A percentile compares a stretch with the other conserved stretches of the same genome.
phyloP scores from a whole-genome alignment of 2,329 filamentous ascomycete species.

The Trichoderma koningiopsis region DNA sequence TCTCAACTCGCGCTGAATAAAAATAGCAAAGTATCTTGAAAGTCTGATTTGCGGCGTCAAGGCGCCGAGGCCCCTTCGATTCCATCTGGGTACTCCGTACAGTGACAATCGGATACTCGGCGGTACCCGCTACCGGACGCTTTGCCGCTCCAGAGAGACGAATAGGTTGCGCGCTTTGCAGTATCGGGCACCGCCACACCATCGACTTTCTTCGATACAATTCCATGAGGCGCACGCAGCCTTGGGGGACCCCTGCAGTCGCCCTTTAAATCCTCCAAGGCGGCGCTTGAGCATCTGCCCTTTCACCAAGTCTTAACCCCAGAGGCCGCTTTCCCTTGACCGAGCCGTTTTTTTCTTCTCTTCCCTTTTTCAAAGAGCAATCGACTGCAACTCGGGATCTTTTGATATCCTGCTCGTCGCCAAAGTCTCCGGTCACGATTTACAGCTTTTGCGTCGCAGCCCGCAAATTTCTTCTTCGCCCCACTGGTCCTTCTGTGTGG shows the following conservation, averaged over 20 bases:
- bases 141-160: neutral
- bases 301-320: conserved; percentile 5
- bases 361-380: conserved; percentile 1
- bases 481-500: conserved; percentile 17
- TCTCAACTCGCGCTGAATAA: neutral
- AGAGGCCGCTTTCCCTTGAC: conserved; percentile 22
- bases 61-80: neutral
- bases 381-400: neutral
- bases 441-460: neutral
- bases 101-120: conserved; percentile 18
- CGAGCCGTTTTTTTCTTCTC: neutral
- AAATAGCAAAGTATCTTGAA: neutral
- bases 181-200: conserved; percentile 42
- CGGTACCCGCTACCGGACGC: conserved; percentile 4
- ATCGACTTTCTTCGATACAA: conserved; percentile 46
- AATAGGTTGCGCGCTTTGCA: conserved; percentile 13
- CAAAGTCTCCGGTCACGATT: neutral
- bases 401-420: neutral
- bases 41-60: neutral
- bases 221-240: conserved; percentile 47
- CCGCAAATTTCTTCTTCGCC: conserved; percentile 20
- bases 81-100: neutral
- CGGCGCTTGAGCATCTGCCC: conserved; percentile 22
- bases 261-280: conserved; percentile 35
- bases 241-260: conserved; percentile 37